A percentile compares a stretch with the other conserved stretches of the same genome.
Evolutionary conservation across 768 basidiomycete species (phyloP).

Genomic region (Tylopilus plumbeoviolaceoides): DNA sequence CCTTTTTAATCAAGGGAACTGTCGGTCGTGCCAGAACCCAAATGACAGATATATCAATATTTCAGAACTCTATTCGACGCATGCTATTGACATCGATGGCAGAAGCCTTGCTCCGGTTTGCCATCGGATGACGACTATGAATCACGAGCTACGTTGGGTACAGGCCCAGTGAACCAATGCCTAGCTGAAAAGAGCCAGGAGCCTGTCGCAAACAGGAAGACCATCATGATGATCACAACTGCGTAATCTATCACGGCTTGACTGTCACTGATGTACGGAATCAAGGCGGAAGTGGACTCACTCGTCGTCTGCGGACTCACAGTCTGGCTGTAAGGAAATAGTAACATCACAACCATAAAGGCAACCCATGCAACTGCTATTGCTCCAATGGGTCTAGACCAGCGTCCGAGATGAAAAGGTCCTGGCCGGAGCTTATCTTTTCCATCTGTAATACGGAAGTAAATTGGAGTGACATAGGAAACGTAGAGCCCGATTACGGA

Average conservation of each 20-base stretch:
- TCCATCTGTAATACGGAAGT: constrained; percentile 34
- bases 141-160: constrained; percentile 25
- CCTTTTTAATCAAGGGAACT: background rate
- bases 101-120: background rate
- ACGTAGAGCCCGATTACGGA: constrained; percentile 34
- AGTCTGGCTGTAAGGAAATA: constrained; percentile 30
- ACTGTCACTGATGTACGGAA: background rate
- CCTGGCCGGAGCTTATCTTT: constrained; percentile 31
- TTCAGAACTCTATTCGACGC: background rate
- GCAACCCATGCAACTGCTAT: constrained; percentile 29
- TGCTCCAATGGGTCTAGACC: constrained; percentile 29
- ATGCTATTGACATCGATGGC: background rate
- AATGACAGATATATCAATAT: background rate
- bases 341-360: constrained; percentile 32
- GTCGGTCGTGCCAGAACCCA: background rate
- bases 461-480: constrained; percentile 37
- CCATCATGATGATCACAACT: constrained; percentile 28
- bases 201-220: constrained; percentile 28
- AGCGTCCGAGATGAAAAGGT: constrained; percentile 32
- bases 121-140: background rate
- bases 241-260: constrained; percentile 15
- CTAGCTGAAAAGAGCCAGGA: constrained; percentile 34
- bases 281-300: constrained; percentile 13
- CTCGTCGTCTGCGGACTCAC: constrained; percentile 30
- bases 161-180: constrained; percentile 34